A percentile compares a stretch with the other conserved stretches of the same genome.
Evolutionary conservation across 768 basidiomycete species (phyloP).

Genomic region (Agaricus subrufescens): DNA sequence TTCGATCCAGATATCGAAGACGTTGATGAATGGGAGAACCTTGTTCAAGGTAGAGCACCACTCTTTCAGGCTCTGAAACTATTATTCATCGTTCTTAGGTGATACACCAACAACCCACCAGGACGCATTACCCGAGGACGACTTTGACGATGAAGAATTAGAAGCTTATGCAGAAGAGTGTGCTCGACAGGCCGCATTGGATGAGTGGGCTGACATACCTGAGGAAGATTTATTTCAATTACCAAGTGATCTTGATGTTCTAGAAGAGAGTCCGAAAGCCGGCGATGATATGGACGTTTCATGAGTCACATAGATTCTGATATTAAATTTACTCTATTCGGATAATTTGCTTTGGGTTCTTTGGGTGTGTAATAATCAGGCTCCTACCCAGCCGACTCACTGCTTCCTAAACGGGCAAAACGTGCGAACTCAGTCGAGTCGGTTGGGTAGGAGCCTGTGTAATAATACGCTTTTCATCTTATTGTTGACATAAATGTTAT

Average conservation of each 20-base stretch:
- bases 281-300: constrained; percentile 27
- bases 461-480: too few species aligned
- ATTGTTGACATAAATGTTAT: too few species aligned
- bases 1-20: constrained; percentile 74
- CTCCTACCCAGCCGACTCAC: too few species aligned
- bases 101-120: too few species aligned
- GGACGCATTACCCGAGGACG: constrained; percentile 12
- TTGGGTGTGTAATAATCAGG: too few species aligned
- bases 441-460: too few species aligned
- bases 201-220: constrained; percentile 45
- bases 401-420: too few species aligned
- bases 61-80: background rate
- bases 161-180: constrained; percentile 56
- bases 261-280: constrained; percentile 11
- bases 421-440: too few species aligned
- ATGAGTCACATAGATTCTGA: background rate
- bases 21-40: constrained; percentile 53
- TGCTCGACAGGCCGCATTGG: constrained; percentile 31
- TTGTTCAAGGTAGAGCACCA: constrained; percentile 34
- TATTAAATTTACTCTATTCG: too few species aligned
- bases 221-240: constrained; percentile 32
- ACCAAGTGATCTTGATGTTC: background rate
- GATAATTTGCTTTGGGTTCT: too few species aligned
- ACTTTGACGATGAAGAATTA: constrained; percentile 53
- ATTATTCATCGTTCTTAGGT: too few species aligned